Conservation (phyloP, 192 early-diverging fungal genomes). For the Coemansia aciculifera region DNA sequence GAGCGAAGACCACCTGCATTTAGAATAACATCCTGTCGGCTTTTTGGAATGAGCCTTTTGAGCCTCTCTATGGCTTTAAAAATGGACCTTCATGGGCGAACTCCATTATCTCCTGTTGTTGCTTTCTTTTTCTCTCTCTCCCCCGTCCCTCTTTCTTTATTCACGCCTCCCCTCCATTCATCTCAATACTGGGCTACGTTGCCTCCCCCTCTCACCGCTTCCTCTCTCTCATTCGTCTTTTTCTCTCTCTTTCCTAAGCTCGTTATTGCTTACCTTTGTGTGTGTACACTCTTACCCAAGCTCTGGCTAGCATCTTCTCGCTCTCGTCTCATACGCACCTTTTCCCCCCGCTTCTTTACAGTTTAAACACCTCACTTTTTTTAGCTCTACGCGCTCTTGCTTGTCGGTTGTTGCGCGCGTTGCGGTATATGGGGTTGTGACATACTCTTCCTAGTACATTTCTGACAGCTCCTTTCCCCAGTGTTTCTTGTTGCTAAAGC, state of each 20-base stretch:
- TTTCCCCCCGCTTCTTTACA: not conserved
- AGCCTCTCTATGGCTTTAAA: conserved; percentile 2
- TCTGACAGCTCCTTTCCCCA: not conserved
- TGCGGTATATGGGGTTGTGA: not conserved
- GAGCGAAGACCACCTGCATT: too few relatives aligned
- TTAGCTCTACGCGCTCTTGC: not conserved
- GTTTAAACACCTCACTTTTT: not conserved
- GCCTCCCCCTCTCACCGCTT: not conserved
- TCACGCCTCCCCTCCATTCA: conserved; percentile 12
- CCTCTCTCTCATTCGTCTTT: not conserved
- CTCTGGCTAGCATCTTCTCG: not conserved
- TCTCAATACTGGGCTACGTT: conserved; percentile 6
- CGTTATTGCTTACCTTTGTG: not conserved
- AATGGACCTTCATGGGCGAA: not conserved
- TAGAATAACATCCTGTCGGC: too few relatives aligned
- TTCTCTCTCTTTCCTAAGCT: not conserved
- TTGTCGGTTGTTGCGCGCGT: not conserved
- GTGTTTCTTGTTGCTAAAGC: not conserved
- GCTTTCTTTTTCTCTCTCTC: not conserved
- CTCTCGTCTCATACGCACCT: not conserved
- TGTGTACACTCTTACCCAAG: not conserved
- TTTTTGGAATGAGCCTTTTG: not conserved
- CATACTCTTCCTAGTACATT: not conserved
- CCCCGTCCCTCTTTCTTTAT: conserved; percentile 6
- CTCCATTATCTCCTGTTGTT: conserved; percentile 9